These are phyloP conservation scores for Ajuga chamaepitys DNA, from an alignment of 257 asterid species.

Conservation along the genomic window DNA sequence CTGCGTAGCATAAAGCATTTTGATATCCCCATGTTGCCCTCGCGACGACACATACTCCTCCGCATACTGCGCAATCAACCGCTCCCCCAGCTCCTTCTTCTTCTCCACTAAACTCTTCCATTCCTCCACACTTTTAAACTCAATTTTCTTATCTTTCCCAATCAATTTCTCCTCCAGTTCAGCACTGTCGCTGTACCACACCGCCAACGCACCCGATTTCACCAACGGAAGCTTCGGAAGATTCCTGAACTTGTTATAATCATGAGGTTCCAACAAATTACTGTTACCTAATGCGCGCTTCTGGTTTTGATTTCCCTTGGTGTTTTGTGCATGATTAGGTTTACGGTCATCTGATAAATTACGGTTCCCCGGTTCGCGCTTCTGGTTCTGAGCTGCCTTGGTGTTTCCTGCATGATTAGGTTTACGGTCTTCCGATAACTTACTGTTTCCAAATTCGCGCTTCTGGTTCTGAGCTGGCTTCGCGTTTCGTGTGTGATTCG, in stretches of 20 bases:
- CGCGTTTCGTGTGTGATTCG: slow-evolving; percentile 11
- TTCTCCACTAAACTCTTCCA: slow-evolving; percentile 75
- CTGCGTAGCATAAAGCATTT: slow-evolving; percentile 80
- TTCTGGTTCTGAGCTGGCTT: slow-evolving; percentile 13
- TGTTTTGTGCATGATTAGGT: no score
- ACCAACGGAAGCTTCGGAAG: slow-evolving; percentile 74
- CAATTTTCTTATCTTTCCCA: slow-evolving; percentile 50
- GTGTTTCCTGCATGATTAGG: no score
- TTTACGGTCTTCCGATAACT: no score
- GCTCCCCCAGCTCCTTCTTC: slow-evolving; percentile 77
- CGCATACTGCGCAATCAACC: slow-evolving; percentile 67
- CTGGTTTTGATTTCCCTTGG: no score
- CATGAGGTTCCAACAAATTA: slow-evolving; percentile 18
- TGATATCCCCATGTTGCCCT: slow-evolving; percentile 79
- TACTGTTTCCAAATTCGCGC: slow-evolving; percentile 2
- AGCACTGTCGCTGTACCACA: slow-evolving; percentile 65
- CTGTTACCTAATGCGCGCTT: slow-evolving; percentile 1
- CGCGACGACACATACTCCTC: slow-evolving; percentile 66
- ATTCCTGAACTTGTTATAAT: slow-evolving; percentile 35
- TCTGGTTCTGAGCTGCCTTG: no score
- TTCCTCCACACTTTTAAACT: slow-evolving; percentile 35
- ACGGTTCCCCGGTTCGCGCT: no score
- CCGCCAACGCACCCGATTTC: slow-evolving; percentile 42
- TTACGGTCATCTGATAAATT: no score
- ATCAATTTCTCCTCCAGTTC: slow-evolving; percentile 69